These are phyloP conservation scores for Penicillium aurantiogriseum DNA, from an alignment of 2,329 filamentous ascomycete species.

Conservation along the genomic window DNA sequence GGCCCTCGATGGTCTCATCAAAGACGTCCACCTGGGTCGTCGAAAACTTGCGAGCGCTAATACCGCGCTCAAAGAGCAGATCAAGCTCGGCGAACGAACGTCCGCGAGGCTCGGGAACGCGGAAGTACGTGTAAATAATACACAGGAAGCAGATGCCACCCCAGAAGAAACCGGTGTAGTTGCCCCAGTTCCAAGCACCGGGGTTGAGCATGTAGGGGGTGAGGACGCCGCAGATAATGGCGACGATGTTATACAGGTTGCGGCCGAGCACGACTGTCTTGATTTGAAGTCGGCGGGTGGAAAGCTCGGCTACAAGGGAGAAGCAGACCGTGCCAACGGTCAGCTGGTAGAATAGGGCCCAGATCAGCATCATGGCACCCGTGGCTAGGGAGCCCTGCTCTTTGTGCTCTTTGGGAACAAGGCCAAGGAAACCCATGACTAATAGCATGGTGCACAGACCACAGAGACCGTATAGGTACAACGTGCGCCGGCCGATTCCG, in stretches of 20 bases:
- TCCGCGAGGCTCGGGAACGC: conserved; percentile 74
- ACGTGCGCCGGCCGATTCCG: conserved; percentile 70
- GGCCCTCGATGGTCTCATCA: conserved; percentile 36
- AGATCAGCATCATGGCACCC: conserved; percentile 79
- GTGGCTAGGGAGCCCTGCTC: conserved; percentile 69
- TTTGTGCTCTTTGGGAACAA: conserved; percentile 63
- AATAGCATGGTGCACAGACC: conserved; percentile 74
- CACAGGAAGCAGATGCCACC: conserved; percentile 76
- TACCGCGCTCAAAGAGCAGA: conserved; percentile 71
- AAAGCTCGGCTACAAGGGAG: conserved; percentile 81
- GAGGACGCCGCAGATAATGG: conserved; percentile 75
- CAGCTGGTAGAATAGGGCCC: conserved; percentile 80
- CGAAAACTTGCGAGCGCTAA: conserved; percentile 72
- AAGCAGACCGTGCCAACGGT: conserved; percentile 89
- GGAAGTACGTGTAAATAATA: conserved; percentile 78
- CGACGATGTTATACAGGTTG: conserved; percentile 76
- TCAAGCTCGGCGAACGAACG: conserved; percentile 85
- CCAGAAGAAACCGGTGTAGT: conserved; percentile 88
- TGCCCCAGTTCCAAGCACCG: conserved; percentile 80
- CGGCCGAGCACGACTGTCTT: conserved; percentile 88
- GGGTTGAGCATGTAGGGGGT: conserved; percentile 95
- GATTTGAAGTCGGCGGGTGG: conserved; percentile 78
- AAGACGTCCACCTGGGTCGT: conserved; percentile 57
- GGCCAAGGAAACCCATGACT: conserved; percentile 77
- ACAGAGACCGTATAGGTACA: conserved; percentile 74